These are phyloP conservation scores for Cryptosporidium sp. DNA, from an alignment of 169 alveolate genomes.

Conservation along the genomic window DNA sequence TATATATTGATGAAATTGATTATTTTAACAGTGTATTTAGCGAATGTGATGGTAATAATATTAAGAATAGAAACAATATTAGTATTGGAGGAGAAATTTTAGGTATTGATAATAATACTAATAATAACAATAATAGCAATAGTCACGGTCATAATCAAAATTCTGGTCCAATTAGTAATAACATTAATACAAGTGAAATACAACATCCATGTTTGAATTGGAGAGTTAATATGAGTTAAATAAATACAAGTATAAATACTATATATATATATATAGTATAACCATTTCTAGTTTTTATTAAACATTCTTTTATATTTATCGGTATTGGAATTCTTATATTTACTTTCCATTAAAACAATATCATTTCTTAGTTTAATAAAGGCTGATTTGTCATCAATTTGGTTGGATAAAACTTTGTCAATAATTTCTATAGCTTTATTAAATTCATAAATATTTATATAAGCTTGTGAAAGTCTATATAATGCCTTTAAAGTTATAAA, in stretches of 20 bases:
- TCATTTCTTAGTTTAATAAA: constrained; percentile 37
- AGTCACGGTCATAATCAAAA: neutral
- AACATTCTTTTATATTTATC: constrained; percentile 30
- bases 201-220: constrained; percentile 59
- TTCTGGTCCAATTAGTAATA: neutral
- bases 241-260: neutral
- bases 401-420: constrained; percentile 2
- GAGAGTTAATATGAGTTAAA: constrained; percentile 21
- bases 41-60: neutral
- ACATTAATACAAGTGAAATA: constrained; percentile 2
- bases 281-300: neutral
- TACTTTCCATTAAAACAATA: constrained; percentile 21
- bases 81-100: constrained; percentile 3
- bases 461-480: constrained; percentile 56
- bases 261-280: neutral
- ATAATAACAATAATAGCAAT: neutral
- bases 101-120: neutral
- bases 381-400: neutral
- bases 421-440: constrained; percentile 40
- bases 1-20: constrained; percentile 4
- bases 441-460: constrained; percentile 27
- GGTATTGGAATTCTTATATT: constrained; percentile 22
- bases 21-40: constrained; percentile 6
- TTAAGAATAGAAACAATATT: neutral
- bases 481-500: constrained; percentile 18